Evolutionary conservation across 805 yeast genomes (phyloP).

Genomic region (Metschnikowia dekortorum): DNA sequence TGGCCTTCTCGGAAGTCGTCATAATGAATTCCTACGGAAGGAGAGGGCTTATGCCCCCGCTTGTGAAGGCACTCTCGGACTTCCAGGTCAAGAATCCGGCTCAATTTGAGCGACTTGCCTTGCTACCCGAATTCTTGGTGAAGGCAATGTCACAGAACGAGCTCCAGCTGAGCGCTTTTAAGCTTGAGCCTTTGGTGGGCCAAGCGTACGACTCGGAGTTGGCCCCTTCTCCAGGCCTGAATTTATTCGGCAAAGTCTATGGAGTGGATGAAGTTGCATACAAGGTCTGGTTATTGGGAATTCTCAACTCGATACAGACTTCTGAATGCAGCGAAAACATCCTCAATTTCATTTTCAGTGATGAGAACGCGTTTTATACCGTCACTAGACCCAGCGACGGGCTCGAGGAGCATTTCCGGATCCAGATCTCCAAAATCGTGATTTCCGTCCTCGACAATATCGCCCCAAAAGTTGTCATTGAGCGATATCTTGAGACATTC

Average conservation of each 20-base stretch:
- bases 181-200: conserved; percentile 56
- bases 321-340: conserved; percentile 25
- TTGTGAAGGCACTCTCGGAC: conserved; percentile 44
- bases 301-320: conserved; percentile 33
- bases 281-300: conserved; percentile 46
- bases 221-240: conserved; percentile 19
- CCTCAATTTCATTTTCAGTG: conserved; percentile 33
- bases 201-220: conserved; percentile 45
- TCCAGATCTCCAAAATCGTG: conserved; percentile 52
- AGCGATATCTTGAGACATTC: conserved; percentile 28
- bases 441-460: conserved; percentile 40
- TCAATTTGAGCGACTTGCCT: conserved; percentile 37
- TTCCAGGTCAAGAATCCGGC: conserved; percentile 35
- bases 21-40: conserved; percentile 53
- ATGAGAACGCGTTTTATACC: conserved; percentile 34
- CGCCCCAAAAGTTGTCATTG: conserved; percentile 10
- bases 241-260: conserved; percentile 45
- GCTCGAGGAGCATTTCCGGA: conserved; percentile 61
- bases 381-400: conserved; percentile 62
- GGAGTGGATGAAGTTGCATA: conserved; percentile 56
- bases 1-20: conserved; percentile 38
- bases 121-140: conserved; percentile 52
- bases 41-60: conserved; percentile 61
- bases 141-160: conserved; percentile 47
- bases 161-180: conserved; percentile 51